A percentile compares a stretch with the other conserved stretches of the same genome.
phyloP scores from a whole-genome alignment of 441 rosid genomes.

The Bocquillonia castaneifolia region DNA sequence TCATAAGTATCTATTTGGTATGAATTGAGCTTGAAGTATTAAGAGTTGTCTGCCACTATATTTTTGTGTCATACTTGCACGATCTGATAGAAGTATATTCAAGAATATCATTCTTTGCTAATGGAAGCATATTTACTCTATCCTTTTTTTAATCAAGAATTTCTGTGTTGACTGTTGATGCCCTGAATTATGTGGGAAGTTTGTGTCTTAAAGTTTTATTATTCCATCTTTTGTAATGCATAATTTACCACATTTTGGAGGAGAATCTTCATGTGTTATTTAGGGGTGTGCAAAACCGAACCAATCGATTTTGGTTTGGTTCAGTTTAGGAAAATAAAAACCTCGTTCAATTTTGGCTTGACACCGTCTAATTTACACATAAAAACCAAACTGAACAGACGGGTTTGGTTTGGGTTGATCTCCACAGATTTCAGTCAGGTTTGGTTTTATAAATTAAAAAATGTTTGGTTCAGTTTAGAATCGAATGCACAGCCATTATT shows the following conservation, averaged over 20 bases:
- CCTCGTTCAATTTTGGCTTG: no score
- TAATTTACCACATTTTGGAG: neutral
- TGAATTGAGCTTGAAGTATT: neutral
- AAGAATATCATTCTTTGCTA: neutral
- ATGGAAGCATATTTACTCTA: neutral
- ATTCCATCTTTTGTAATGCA: neutral
- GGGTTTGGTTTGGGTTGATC: no score
- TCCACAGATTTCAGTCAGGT: no score
- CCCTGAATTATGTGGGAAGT: neutral
- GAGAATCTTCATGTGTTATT: neutral
- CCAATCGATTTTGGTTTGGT: no score
- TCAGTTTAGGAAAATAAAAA: no score
- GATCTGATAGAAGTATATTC: neutral
- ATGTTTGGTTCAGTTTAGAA: no score
- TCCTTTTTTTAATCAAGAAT: neutral
- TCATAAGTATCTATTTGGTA: neutral
- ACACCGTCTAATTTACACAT: no score
- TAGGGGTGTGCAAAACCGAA: no score
- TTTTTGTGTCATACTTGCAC: neutral
- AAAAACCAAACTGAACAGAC: no score
- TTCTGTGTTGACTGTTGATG: neutral
- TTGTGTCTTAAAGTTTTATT: neutral
- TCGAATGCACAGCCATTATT: no score
- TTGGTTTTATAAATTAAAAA: no score
- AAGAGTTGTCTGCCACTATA: neutral